Conservation (phyloP, 2,329 filamentous ascomycete species). For the Dothideomycetidae sp. region DNA sequence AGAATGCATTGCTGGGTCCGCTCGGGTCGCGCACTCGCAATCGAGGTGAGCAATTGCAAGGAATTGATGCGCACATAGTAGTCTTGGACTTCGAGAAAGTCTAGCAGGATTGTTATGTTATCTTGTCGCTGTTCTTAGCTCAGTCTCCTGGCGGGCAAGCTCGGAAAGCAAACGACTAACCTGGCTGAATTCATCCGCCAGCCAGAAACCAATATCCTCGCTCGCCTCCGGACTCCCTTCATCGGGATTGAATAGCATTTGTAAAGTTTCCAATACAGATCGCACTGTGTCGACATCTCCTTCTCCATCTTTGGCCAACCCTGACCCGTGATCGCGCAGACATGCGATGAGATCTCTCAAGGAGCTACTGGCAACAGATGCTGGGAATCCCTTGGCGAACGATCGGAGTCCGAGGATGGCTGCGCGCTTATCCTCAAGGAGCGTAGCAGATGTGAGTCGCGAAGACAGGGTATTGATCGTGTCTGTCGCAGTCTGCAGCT, state of each 20-base stretch:
- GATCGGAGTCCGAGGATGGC: slow-evolving; percentile 86
- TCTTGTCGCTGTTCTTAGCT: slow-evolving; percentile 62
- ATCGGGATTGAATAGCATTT: slow-evolving; percentile 75
- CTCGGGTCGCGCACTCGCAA: slow-evolving; percentile 72
- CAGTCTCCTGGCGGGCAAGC: slow-evolving; percentile 26
- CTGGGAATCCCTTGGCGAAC: slow-evolving; percentile 92
- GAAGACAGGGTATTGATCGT: slow-evolving; percentile 84
- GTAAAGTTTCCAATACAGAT: slow-evolving; percentile 81
- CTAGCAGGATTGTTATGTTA: slow-evolving; percentile 80
- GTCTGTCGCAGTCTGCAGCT: slow-evolving; percentile 89
- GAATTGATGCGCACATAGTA: slow-evolving; percentile 65
- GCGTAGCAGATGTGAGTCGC: slow-evolving; percentile 73
- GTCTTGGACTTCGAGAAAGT: slow-evolving; percentile 73
- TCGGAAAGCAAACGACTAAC: slow-evolving; percentile 27
- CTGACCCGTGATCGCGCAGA: slow-evolving; percentile 56
- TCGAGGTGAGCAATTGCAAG: slow-evolving; percentile 74
- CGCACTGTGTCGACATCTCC: slow-evolving; percentile 88
- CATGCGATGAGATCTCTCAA: slow-evolving; percentile 75
- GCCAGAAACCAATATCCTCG: slow-evolving; percentile 88
- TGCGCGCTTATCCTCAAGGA: slow-evolving; percentile 86
- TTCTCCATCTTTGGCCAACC: slow-evolving; percentile 19
- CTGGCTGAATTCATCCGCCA: slow-evolving; percentile 96
- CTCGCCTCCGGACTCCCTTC: slow-evolving; percentile 66
- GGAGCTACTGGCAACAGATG: slow-evolving; percentile 88
- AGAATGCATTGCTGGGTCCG: slow-evolving; percentile 91